Evolutionary conservation across 768 basidiomycete species (phyloP), one percentile per base, ranked within the genome.

Genomic region (Lepiota brunneoincarnata): DNA sequence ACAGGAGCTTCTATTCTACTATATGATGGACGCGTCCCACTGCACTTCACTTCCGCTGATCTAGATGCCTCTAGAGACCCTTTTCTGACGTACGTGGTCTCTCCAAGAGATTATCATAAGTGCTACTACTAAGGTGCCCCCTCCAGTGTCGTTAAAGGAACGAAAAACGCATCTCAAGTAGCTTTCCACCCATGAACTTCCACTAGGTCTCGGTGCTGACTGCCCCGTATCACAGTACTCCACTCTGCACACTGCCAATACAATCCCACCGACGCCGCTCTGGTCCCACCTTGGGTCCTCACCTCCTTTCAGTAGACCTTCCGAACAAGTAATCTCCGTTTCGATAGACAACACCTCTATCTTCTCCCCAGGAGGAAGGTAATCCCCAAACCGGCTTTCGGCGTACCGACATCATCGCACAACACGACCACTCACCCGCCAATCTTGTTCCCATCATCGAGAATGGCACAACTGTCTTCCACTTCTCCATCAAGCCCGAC

Each of bases 281-380:
- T 84, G 80, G 80, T n/a, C n/a, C n/a, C n/a, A n/a, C n/a, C n/a
- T n/a, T n/a, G 58, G 57, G 24, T 59, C 64, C 6, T 58, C n/a
- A n/a, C n/a, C 60, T 15, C 59, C 59, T 7, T 51, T 62, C 4
- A n/a, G n/a, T n/a, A 48, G 66, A 14, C 63, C 72, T 15, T 67
- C 58, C 11, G 83, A 84, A 53, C 81, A 86, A 65, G 67, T 72
- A 0, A 67, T 85, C 48, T 72, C 75, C 26, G 69, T 80, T 49
- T 69, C 75, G 2, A 83, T 87, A 47, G 81, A 83, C 61, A 81
- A 82, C 64, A 74, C 69, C 49, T 81, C 82, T 31, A 67, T 84
- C 40, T 86, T 85, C 58, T 61, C 75, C 28, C 79, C 83, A 0
- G 82, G 82, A 3, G 67, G 75, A 14, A 68, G n/a, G 66, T 0